Evolutionary conservation across 208 protist genomes (phyloP), one percentile per base, ranked within the genome.

Genomic region (Strigomonas culicis): DNA sequence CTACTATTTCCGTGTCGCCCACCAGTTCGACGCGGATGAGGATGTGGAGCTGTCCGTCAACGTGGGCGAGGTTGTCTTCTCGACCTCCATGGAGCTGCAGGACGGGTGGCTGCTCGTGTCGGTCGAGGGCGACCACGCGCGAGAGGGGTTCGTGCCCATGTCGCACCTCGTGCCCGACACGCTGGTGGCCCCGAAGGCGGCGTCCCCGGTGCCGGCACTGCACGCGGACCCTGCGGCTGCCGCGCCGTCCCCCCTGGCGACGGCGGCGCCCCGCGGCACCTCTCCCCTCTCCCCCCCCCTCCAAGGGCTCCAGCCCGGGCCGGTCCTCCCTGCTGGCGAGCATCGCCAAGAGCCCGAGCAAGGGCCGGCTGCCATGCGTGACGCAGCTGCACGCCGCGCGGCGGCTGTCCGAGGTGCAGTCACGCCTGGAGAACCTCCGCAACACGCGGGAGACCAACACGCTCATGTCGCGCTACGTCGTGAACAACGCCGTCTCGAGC

Each of bases 381-480:
- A 51, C 7, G 7, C 25, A 13, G 32, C 24, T 52, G 57, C 56
- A 60, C 44, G 59, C 74, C 59, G 56, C 65, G 0, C 10, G 55
- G 15, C 49, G 58, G 13, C 82, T 88, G 11, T 77, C 70, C 0
- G 79, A 89, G 41, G 65, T 89, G 21, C 78, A 90, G 53, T 57
- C 70, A n/a, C 74, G 74, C 28, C 76, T 93, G 30, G 63, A 61
- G 36, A 49, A 66, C 28, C 69, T 90, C 47, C 69, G 63, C n/a
- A 59, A 75, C 53, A 57, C 68, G 32, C 68, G 70, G 28, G 60
- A 77, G 24, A 60, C 66, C 22, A 72, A 69, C 52, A 68, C 75
- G 21, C 66, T 90, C 56, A 72, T 88, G 69, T 41, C 69, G 43
- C 74, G 80, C 31, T 93, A 86, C 68, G 50, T 86, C 1, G 21